Percentiles rank a stretch among this genome's conserved stretches.
These are phyloP conservation scores for Begonia fuchsioides DNA, from an alignment of 306 rosid genomes.

Conservation along the genomic window DNA sequence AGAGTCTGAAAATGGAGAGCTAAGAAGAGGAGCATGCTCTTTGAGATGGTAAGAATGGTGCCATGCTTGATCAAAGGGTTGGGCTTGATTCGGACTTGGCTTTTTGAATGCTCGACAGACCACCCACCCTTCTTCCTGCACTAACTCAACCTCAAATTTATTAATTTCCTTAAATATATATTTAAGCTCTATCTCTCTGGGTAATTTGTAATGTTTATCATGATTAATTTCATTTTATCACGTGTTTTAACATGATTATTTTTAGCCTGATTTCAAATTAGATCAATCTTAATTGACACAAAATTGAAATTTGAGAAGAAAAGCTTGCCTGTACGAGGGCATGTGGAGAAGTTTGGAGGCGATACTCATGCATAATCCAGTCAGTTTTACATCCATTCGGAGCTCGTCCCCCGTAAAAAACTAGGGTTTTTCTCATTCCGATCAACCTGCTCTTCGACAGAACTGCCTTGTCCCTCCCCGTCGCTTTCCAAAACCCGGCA, in stretches of 20 bases:
- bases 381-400: constrained; percentile 77
- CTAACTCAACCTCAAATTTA: neutral
- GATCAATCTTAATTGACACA: neutral
- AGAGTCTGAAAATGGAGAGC: constrained; percentile 27
- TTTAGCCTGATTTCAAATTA: too few relatives aligned
- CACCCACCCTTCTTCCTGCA: constrained; percentile 99
- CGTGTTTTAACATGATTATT: too few relatives aligned
- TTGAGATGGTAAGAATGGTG: constrained; percentile 23
- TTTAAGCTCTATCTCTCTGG: too few relatives aligned
- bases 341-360: constrained; percentile 68
- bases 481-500: constrained; percentile 94
- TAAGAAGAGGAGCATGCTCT: constrained; percentile 23
- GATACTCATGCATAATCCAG: constrained; percentile 96
- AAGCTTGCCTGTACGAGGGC: constrained; percentile 58
- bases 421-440: constrained; percentile 90
- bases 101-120: constrained; percentile 77
- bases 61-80: constrained; percentile 22
- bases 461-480: constrained; percentile 89
- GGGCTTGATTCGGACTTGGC: constrained; percentile 68
- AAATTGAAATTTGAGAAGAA: neutral
- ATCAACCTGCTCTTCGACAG: constrained; percentile 52
- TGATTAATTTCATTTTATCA: too few relatives aligned
- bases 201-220: too few relatives aligned
- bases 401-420: constrained; percentile 86
- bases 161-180: neutral